Base-by-base conservation (phyloP, 441 rosid genomes). In the Gossypium trilobum region DNA sequence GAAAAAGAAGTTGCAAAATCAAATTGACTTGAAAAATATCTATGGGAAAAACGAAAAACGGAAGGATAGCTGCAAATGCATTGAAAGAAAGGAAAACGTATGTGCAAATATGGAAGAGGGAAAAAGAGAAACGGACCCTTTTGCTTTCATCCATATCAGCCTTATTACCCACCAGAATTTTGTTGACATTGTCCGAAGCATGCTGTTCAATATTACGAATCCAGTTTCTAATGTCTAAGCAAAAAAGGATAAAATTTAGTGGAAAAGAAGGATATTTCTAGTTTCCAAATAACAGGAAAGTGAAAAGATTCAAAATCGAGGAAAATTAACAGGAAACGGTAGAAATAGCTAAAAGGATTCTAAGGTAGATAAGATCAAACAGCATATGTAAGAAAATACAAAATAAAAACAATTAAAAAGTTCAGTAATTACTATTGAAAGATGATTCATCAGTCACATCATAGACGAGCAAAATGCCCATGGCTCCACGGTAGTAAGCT, bases 381-480 rank as follows among this genome's bases (percentile, higher is more conserved):
- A 57, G 39, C 71, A 55, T 25, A 71, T 2, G 54, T 5, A 76
- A 59, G 11, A 66, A 52, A 69, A 42, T 36, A 8, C 3, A 74
- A 80, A 78, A 71, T 71, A 68, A 31, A 61, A 57, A 77, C 31
- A 13, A 25, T 55, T 61, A 75, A 78, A 60, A 78, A 23, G 77
- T 81, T 36, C 42, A 67, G 59, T 13, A 72, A 66, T 86, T 89
- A 93, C 98, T 93, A 79, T 93, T 93, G 86, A 93, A 93, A 76
- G 98, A 91, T 62, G 98, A 88, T 79, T 93, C 98, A 70, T 93
- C 94, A 16, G 97, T 94, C 46, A 94, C 99, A 80, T 94, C 97
- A 73, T 94, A 90, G 50, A 94, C 99, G 1, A 92, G 96, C 86
- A 93, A 86, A 75, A 93, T 93, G 4, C 98, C 98, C 98, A 91